Conservation (phyloP, 2,329 filamentous ascomycete genomes). For the Dryadomyces quercivorus region DNA sequence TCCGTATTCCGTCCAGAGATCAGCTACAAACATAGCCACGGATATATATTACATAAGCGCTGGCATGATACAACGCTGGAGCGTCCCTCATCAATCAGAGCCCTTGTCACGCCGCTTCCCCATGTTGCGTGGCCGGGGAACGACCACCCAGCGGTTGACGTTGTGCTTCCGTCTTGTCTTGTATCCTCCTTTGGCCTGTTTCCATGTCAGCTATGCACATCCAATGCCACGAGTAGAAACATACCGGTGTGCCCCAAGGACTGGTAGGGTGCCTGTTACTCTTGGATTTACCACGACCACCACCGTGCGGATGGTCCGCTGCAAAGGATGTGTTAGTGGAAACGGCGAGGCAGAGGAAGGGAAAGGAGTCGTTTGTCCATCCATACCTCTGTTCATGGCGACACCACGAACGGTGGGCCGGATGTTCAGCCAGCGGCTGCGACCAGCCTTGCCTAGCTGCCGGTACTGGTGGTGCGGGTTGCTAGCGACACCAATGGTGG, state of each 20-base stretch:
- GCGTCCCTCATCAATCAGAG: background rate
- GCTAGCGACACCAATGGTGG: slow-evolving; percentile 87
- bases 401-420: slow-evolving; percentile 91
- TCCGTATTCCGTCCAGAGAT: no score
- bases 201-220: background rate
- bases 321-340: slow-evolving; percentile 5
- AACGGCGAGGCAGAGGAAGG: slow-evolving; percentile 25
- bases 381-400: slow-evolving; percentile 86
- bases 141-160: slow-evolving; percentile 82
- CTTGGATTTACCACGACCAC: slow-evolving; percentile 98
- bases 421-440: slow-evolving; percentile 87
- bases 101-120: slow-evolving; percentile 56
- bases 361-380: background rate
- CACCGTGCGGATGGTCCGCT: slow-evolving; percentile 95
- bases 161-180: slow-evolving; percentile 87
- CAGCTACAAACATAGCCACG: no score
- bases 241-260: slow-evolving; percentile 90
- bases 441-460: slow-evolving; percentile 88
- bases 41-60: no score
- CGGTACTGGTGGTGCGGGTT: slow-evolving; percentile 85
- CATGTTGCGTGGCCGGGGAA: slow-evolving; percentile 74
- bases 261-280: slow-evolving; percentile 91
- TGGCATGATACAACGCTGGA: no score
- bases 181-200: slow-evolving; percentile 67
- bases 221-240: slow-evolving; percentile 22